These are phyloP conservation scores for Jamesozyma lodderae DNA, from an alignment of 805 yeast species.

Conservation along the genomic window DNA sequence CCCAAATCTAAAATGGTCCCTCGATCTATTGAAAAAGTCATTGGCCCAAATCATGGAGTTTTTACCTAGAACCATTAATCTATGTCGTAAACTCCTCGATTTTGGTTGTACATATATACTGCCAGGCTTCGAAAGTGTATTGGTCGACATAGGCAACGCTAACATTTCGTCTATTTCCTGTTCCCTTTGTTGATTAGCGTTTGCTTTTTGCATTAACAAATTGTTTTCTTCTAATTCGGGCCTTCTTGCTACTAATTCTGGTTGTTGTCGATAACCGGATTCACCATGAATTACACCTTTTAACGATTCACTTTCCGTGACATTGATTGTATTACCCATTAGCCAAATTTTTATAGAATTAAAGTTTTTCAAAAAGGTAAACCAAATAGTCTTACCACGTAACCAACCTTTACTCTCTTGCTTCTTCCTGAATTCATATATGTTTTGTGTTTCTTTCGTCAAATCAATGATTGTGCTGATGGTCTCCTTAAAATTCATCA, in stretches of 20 bases:
- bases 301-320: constrained; percentile 32
- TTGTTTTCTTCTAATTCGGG: constrained; percentile 24
- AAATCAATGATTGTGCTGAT: constrained; percentile 28
- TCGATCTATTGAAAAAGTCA: constrained; percentile 15
- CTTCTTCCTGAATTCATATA: constrained; percentile 25
- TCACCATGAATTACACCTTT: constrained; percentile 22
- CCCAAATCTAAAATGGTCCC: constrained; percentile 37
- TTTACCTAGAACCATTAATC: neutral
- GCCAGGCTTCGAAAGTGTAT: too few species aligned
- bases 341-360: constrained; percentile 32
- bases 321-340: constrained; percentile 17
- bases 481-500: constrained; percentile 39
- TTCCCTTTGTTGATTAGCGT: neutral
- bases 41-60: constrained; percentile 8
- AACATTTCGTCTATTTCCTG: neutral
- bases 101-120: too few species aligned
- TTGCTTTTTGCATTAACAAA: constrained; percentile 18
- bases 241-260: constrained; percentile 14
- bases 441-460: constrained; percentile 25
- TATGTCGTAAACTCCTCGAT: neutral
- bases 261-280: constrained; percentile 1
- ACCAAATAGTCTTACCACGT: constrained; percentile 36
- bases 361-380: constrained; percentile 32
- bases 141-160: neutral
- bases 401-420: constrained; percentile 31